A percentile compares a stretch with the other conserved stretches of the same genome.
Conservation (phyloP, 2,329 filamentous ascomycete species). For the Onygenales sp. region DNA sequence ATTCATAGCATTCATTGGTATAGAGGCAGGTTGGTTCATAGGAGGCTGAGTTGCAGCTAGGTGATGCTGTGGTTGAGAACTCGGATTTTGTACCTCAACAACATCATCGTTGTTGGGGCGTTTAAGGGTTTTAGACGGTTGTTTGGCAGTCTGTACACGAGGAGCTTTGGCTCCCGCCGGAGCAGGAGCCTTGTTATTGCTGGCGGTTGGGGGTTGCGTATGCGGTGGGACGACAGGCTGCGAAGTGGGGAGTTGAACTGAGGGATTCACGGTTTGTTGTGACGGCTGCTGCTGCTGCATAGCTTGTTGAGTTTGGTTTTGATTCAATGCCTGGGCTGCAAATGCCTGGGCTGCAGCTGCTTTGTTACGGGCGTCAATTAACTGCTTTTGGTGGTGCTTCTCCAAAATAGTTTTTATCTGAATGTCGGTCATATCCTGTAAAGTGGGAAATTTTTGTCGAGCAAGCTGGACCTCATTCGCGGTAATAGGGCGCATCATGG, state of each 20-base stretch:
- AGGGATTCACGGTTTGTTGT: conserved; percentile 13
- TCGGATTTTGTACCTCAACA: conserved; percentile 32
- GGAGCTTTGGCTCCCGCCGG: conserved; percentile 15
- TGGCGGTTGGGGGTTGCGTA: conserved; percentile 6
- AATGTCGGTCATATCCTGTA: conserved; percentile 31
- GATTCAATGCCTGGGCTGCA: conserved; percentile 16
- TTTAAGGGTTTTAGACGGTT: conserved; percentile 31
- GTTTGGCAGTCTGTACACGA: conserved; percentile 21
- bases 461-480: conserved; percentile 26
- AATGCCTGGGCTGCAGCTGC: conserved; percentile 13
- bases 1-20: conserved; percentile 23
- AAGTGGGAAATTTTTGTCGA: conserved; percentile 26
- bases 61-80: conserved; percentile 18
- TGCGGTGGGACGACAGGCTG: conserved; percentile 18
- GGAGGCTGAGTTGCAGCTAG: conserved; percentile 15
- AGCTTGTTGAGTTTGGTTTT: conserved; percentile 1
- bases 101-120: conserved; percentile 37
- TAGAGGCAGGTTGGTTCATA: conserved; percentile 13
- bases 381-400: conserved; percentile 26
- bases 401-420: conserved; percentile 29
- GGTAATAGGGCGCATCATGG: conserved; percentile 25
- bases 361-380: conserved; percentile 21
- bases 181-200: conserved; percentile 13
- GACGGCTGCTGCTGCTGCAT: not conserved
- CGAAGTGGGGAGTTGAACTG: conserved; percentile 15